A percentile compares a stretch with the other conserved stretches of the same genome.
Evolutionary conservation across 2,329 filamentous ascomycete species (phyloP).

Genomic region (Thielaviopsis ethacetica): DNA sequence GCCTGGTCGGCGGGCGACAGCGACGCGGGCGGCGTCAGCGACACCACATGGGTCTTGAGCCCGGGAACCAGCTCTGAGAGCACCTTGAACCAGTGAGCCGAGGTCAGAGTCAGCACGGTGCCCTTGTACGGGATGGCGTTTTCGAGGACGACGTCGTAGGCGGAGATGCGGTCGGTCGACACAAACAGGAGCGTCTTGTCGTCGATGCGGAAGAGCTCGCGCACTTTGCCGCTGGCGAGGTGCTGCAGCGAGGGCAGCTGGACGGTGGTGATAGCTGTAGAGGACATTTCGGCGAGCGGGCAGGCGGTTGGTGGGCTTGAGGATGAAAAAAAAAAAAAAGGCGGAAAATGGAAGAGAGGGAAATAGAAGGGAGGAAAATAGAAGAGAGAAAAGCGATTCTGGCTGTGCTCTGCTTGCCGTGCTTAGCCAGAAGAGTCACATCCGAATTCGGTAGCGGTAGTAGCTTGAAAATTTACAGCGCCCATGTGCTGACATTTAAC

Average conservation of each 20-base stretch:
- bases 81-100: slow-evolving; percentile 38
- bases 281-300: slow-evolving; percentile 1
- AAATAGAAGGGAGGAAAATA: too few relatives aligned
- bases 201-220: slow-evolving; percentile 60
- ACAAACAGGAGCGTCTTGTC: slow-evolving; percentile 56
- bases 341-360: neutral
- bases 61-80: slow-evolving; percentile 28
- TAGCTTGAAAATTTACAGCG: neutral
- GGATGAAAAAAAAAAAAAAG: neutral
- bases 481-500: too few relatives aligned
- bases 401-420: too few relatives aligned
- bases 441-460: slow-evolving; percentile 8
- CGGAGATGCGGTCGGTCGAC: slow-evolving; percentile 80
- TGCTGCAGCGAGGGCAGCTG: slow-evolving; percentile 20
- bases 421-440: slow-evolving; percentile 6
- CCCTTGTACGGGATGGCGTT: slow-evolving; percentile 47
- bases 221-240: slow-evolving; percentile 46
- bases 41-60: slow-evolving; percentile 36
- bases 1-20: slow-evolving; percentile 28
- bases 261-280: slow-evolving; percentile 17
- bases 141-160: slow-evolving; percentile 80
- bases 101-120: slow-evolving; percentile 28
- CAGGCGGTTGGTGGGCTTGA: neutral
- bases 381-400: too few relatives aligned
- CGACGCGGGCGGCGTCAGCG: slow-evolving; percentile 23